Base-by-base conservation (phyloP, 441 rosid genomes). In the Adansonia grandidieri region DNA sequence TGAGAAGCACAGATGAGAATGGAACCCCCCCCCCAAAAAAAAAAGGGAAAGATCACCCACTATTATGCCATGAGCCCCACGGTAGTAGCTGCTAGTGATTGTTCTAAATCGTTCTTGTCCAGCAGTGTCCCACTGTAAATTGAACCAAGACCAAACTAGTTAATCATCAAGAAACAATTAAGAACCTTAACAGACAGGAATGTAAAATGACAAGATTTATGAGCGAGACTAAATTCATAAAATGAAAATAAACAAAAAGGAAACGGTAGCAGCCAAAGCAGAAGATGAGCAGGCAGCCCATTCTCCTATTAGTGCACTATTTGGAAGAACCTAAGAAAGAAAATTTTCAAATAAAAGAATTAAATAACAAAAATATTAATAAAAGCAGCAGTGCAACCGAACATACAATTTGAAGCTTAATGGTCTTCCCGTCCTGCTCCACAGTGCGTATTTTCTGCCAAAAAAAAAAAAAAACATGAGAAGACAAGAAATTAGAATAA, bases 21-120 rank as follows among this genome's bases (percentile, higher is more conserved):
- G 28, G 63, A 20, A 9, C 24, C 24, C 24, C 24, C 24, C 24
- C 20, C 20, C 20, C 6, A 8, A 58, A 19, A 8, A 19, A 58
- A 6, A 9, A 2, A 58, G 63, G 63, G 10, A 58, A 20, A 20
- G 28, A 58, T 58, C 63, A 20, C 63, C 28, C 63, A 58, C 63
- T 20, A 58, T 58, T 58, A 58, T 58, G 13, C 63, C 63, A 58
- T 58, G 63, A 58, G 63, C 63, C 63, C 63, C 63, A 58, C 63
- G 63, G 63, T 58, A 58, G 63, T 58, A 58, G 63, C 63, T 58
- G 63, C 63, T 58, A 58, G 63, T 58, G 32, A 58, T 58, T 58
- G 32, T 58, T 28, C 63, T 58, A 9, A 58, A 58, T 20, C 63
- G 63, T 58, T 58, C 63, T 58, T 58, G 63, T 9, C 63, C 63